Evolutionary conservation across 441 rosid species (phyloP).

Genomic region (Rhodomyrtus psidioides): DNA sequence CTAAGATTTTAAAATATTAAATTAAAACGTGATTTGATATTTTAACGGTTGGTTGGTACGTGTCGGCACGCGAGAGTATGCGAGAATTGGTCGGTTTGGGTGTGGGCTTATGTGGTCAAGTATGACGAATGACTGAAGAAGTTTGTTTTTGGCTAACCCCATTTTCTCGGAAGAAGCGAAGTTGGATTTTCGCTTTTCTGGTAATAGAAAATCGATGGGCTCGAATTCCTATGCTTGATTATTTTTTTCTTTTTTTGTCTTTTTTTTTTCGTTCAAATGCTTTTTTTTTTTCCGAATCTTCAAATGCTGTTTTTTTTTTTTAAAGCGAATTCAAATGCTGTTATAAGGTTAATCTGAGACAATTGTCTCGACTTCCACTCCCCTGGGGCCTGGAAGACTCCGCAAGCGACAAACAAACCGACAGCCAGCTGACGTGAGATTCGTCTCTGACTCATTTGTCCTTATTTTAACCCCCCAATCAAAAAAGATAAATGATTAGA

Average conservation of each 20-base stretch:
- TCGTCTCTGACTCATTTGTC: no score
- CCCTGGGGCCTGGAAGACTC: neutral
- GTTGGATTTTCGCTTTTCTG: neutral
- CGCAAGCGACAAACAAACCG: neutral
- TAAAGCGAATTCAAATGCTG: neutral
- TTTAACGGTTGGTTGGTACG: no score
- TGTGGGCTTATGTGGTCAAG: neutral
- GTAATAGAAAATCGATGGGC: neutral
- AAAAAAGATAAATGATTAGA: no score
- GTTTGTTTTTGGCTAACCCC: neutral
- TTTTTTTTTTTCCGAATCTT: no score
- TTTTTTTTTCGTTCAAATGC: neutral
- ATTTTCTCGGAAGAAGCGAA: neutral
- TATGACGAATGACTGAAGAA: neutral
- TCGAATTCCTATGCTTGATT: neutral
- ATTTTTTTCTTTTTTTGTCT: no score
- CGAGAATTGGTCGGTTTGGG: no score
- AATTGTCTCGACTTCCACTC: neutral
- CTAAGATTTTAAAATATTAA: no score
- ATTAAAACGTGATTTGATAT: no score
- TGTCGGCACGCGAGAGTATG: no score
- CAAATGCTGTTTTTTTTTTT: no score
- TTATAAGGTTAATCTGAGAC: neutral
- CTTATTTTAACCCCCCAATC: no score
- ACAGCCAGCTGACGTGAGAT: neutral